Evolutionary conservation across 805 yeast genomes (phyloP), one percentile per base, ranked within the genome.

Genomic region (Candida boleticola): DNA sequence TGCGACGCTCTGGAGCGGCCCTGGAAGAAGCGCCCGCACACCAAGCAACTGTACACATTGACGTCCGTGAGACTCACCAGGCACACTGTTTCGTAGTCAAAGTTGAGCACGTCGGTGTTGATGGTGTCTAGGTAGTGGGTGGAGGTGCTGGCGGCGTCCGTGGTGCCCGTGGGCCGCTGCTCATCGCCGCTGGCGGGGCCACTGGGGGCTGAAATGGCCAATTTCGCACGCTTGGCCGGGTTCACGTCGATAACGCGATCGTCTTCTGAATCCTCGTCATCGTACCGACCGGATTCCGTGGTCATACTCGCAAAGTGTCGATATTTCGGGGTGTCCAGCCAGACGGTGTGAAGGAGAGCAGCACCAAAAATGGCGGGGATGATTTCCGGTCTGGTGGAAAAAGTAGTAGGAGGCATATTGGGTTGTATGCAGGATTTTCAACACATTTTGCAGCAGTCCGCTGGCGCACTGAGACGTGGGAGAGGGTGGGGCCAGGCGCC

Each of bases 1-100:
- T 81, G 81, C 0, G 90, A 77, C n/a, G 74, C 57, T 43, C 61
- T 65, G 1, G 80, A 75, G 19, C 89, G 68, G 0, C 95, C 95
- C 50, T 80, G 83, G 40, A 79, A 74, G 60, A 79, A 87, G 52
- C 76, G 81, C 26, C 90, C 92, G 61, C 95, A 87, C 0, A 73
- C 73, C 17, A 87, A 61, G 54, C 95, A 87, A 25, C 86, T 80
- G 52, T 85, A 84, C 0, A 86, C 75, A 51, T 84, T 83, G 17
- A 74, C 64, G 29, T 68, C 73, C 1, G 87, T 71, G 18, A 85
- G 64, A 0, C 89, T 75, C 0, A 82, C 76, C 33, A 79, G 71
- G 58, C 95, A 87, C 1, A 77, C 59, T 53, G 80, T 80, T 34
- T 83, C 88, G 39, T 76, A 73, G 55, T 85, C 95, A 56, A 87